These are phyloP conservation scores for Fusarium albosuccineum DNA, from an alignment of 2,329 filamentous ascomycete species.

Conservation along the genomic window DNA sequence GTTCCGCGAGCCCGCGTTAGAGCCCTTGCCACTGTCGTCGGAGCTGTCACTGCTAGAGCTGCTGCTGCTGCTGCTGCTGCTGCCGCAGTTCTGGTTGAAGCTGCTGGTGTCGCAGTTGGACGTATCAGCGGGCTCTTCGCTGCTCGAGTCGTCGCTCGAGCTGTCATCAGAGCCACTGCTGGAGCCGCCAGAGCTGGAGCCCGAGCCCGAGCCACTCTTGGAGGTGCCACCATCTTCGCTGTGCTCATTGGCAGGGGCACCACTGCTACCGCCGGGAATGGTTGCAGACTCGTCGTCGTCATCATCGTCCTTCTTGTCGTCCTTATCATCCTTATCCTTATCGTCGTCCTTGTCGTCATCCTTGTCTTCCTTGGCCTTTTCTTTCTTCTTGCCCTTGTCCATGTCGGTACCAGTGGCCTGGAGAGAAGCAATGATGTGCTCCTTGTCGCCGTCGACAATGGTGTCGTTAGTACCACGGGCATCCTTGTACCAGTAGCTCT, in stretches of 20 bases:
- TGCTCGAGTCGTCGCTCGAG: slow-evolving; percentile 33
- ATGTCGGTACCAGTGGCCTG: slow-evolving; percentile 85
- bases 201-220: slow-evolving; percentile 36
- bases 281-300: slow-evolving; percentile 37
- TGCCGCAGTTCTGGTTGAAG: slow-evolving; percentile 58
- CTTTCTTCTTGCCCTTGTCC: slow-evolving; percentile 58
- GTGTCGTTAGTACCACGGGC: slow-evolving; percentile 78
- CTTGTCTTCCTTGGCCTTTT: slow-evolving; percentile 41
- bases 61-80: slow-evolving; percentile 29
- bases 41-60: slow-evolving; percentile 46
- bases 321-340: slow-evolving; percentile 24
- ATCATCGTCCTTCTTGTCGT: slow-evolving; percentile 18
- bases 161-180: slow-evolving; percentile 21
- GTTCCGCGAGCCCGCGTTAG: slow-evolving; percentile 49
- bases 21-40: slow-evolving; percentile 48
- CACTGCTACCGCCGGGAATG: slow-evolving; percentile 40
- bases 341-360: slow-evolving; percentile 30
- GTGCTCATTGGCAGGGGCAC: slow-evolving; percentile 39
- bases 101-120: slow-evolving; percentile 52
- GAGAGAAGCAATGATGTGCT: slow-evolving; percentile 82
- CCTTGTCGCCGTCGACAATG: slow-evolving; percentile 79
- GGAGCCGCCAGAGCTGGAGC: slow-evolving; percentile 26
- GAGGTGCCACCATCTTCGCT: slow-evolving; percentile 41
- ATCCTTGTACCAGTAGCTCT: slow-evolving; percentile 82
- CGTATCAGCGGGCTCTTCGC: slow-evolving; percentile 40